These are phyloP conservation scores for Drechslera avenae DNA, from an alignment of 2,329 filamentous ascomycete genomes.

Conservation along the genomic window DNA sequence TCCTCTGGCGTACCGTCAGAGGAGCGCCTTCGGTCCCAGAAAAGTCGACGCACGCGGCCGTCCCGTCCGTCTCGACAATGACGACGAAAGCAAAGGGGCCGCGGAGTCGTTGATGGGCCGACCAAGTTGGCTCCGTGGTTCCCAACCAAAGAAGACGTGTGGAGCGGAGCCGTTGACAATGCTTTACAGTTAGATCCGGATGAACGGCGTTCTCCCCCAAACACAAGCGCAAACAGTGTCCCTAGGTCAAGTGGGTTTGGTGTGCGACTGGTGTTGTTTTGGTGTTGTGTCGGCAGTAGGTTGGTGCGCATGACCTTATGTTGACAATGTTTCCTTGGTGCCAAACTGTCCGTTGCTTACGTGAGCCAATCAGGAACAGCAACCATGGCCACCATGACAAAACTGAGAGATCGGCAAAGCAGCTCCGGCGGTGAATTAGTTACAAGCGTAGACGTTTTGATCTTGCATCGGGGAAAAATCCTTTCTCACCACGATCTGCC, in stretches of 20 bases:
- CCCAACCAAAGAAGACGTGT: background rate
- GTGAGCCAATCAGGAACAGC: conserved; percentile 2
- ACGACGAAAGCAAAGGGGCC: background rate
- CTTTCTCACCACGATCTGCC: too few species aligned
- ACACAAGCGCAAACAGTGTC: background rate
- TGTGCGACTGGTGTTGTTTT: conserved; percentile 5
- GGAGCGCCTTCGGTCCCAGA: background rate
- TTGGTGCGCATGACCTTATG: conserved; percentile 12
- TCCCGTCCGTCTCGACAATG: background rate
- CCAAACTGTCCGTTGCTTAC: background rate
- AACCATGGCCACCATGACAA: background rate
- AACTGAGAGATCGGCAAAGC: conserved; percentile 8
- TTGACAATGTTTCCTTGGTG: conserved; percentile 8
- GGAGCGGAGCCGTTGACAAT: background rate
- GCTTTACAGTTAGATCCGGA: background rate
- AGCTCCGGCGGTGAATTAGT: conserved; percentile 11
- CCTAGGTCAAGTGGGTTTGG: background rate
- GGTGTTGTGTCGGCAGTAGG: background rate
- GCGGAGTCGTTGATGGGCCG: background rate
- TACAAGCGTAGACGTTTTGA: background rate
- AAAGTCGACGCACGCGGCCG: conserved; percentile 1
- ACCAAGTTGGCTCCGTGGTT: conserved; percentile 1
- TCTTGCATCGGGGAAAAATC: background rate
- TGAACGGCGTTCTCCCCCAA: background rate
- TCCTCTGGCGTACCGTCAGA: background rate